Conservation (phyloP, 78 protist genomes). For the Speleostelium caveatum region DNA sequence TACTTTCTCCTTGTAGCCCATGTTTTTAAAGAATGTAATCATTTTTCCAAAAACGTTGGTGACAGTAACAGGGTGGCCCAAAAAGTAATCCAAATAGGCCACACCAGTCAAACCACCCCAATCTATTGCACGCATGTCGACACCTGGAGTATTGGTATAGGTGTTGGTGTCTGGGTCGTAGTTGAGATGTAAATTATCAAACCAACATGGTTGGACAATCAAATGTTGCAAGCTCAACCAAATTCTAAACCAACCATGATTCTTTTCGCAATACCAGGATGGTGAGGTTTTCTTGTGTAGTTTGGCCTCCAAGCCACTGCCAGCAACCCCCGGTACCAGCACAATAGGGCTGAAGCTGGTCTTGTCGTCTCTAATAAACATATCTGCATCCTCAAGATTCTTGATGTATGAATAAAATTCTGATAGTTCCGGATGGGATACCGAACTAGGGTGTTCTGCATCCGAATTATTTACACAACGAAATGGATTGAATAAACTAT, state of each 20-base stretch:
- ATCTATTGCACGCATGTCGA: not conserved
- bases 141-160: slow-evolving; percentile 5
- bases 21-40: not conserved
- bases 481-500: not conserved
- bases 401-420: not conserved
- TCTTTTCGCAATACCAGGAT: slow-evolving; percentile 28
- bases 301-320: slow-evolving; percentile 27
- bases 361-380: no score
- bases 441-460: not conserved
- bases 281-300: not conserved
- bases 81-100: slow-evolving; percentile 3
- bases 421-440: no score
- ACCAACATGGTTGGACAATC: slow-evolving; percentile 23
- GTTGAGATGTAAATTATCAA: slow-evolving; percentile 13
- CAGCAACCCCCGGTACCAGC: slow-evolving; percentile 41
- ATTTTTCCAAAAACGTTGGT: slow-evolving; percentile 48
- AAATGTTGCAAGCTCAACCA: slow-evolving; percentile 4
- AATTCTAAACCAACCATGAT: slow-evolving; percentile 7
- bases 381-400: no score
- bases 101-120: slow-evolving; percentile 38
- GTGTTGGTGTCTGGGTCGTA: not conserved
- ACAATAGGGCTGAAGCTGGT: no score
- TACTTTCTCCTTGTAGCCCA: slow-evolving; percentile 3
- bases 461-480: not conserved
- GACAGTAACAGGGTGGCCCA: not conserved